phyloP scores from a whole-genome alignment of 1,284 basidiomycete genomes.

The Stygiomarasmius scandens region DNA sequence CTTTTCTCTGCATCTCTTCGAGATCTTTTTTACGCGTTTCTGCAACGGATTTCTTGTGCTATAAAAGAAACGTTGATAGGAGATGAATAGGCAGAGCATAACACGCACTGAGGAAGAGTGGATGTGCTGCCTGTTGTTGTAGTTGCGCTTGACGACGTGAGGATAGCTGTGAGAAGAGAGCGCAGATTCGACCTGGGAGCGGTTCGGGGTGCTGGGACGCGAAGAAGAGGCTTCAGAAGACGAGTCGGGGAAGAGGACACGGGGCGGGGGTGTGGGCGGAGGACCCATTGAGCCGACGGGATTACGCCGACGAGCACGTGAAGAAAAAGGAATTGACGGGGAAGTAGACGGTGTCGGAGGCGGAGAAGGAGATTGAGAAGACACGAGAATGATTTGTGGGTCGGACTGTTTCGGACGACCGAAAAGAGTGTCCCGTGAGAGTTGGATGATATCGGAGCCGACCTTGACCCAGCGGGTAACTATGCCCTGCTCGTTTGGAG shows the following conservation, averaged over 20 bases:
- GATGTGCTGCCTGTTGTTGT: constrained; percentile 13
- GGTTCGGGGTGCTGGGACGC: constrained; percentile 2
- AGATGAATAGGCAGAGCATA: neutral
- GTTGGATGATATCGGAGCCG: constrained; percentile 30
- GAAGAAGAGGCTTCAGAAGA: constrained; percentile 5
- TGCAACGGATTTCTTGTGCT: constrained; percentile 13
- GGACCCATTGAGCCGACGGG: constrained; percentile 14
- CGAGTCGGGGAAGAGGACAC: neutral
- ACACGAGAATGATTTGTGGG: neutral
- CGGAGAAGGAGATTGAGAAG: neutral
- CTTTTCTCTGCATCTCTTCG: constrained; percentile 11
- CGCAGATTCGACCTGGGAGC: neutral
- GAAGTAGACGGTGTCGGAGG: neutral
- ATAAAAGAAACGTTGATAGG: neutral
- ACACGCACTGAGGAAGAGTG: constrained; percentile 3
- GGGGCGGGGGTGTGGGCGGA: constrained; percentile 5
- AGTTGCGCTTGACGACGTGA: constrained; percentile 1
- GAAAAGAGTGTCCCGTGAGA: constrained; percentile 11
- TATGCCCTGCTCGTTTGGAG: constrained; percentile 10
- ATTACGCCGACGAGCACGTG: neutral
- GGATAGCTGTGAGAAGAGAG: neutral
- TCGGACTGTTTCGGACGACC: neutral
- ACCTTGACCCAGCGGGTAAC: constrained; percentile 15
- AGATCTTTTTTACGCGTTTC: constrained; percentile 1
- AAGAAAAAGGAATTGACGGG: neutral